Conservation (phyloP, 495 filamentous ascomycete genomes). For the Massariosphaeria phaeospora region DNA sequence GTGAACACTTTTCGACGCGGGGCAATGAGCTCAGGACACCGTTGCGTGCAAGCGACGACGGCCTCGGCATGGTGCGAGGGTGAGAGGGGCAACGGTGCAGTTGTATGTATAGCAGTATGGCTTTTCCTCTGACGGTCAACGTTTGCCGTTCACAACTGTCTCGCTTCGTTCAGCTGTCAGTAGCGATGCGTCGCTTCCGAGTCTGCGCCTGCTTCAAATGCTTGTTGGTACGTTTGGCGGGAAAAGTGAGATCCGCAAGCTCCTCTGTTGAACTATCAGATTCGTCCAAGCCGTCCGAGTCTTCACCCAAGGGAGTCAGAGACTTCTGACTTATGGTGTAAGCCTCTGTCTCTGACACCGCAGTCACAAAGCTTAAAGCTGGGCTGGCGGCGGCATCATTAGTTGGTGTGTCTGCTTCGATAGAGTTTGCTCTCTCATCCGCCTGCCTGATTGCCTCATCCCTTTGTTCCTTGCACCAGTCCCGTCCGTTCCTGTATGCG, state of each 20-base stretch:
- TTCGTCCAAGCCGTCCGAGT: not conserved
- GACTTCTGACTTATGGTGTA: constrained; percentile 13
- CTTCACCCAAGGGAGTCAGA: not conserved
- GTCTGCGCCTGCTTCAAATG: not conserved
- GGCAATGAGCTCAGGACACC: too few relatives aligned
- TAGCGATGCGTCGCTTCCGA: constrained; percentile 6
- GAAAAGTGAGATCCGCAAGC: not conserved
- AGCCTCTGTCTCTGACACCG: constrained; percentile 12
- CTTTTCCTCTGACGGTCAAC: not conserved
- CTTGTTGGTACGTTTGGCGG: constrained; percentile 18
- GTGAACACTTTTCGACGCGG: too few relatives aligned
- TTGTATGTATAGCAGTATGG: not conserved
- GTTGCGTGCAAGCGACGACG: too few relatives aligned
- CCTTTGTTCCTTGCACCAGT: constrained; percentile 38
- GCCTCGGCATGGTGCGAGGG: too few relatives aligned
- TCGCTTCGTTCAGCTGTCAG: not conserved
- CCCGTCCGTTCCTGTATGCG: constrained; percentile 41
- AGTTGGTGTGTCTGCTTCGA: constrained; percentile 10
- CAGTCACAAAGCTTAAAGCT: constrained; percentile 18
- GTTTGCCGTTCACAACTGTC: not conserved
- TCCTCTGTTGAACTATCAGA: not conserved
- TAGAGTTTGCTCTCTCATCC: constrained; percentile 10
- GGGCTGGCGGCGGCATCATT: constrained; percentile 2
- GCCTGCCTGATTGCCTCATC: constrained; percentile 33
- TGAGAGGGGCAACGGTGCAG: not conserved